Evolutionary conservation across 176 grass and related monocot genomes (phyloP).

Genomic region (Rhynchospora pubera): DNA sequence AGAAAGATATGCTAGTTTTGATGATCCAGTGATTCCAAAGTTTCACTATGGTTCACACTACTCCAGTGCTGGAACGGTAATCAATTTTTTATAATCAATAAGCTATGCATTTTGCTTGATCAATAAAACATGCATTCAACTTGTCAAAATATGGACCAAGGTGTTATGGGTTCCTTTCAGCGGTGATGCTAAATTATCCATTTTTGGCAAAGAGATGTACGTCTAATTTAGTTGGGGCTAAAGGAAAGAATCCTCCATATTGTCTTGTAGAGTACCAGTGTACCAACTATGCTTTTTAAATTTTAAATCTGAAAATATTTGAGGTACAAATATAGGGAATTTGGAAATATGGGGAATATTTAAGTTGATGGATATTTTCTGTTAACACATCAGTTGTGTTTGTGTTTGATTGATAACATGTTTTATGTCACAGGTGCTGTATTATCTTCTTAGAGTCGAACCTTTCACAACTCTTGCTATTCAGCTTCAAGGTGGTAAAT

Average conservation of each 20-base stretch:
- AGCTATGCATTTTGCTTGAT: conserved; percentile 15
- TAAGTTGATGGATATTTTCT: background rate
- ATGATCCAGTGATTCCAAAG: conserved; percentile 85
- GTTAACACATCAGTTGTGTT: background rate
- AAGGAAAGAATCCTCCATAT: background rate
- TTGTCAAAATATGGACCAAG: background rate
- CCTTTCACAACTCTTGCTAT: conserved; percentile 95
- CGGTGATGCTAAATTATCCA: background rate
- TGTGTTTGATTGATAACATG: conserved; percentile 18
- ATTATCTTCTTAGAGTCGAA: conserved; percentile 97
- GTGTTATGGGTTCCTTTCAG: background rate
- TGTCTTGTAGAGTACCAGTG: background rate
- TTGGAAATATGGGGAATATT: background rate
- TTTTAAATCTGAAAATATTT: background rate
- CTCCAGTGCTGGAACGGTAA: conserved; percentile 95
- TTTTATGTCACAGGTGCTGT: conserved; percentile 71
- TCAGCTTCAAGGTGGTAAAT: conserved; percentile 97
- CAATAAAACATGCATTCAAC: background rate
- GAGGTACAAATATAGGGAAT: background rate
- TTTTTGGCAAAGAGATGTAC: background rate
- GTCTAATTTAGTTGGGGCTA: background rate
- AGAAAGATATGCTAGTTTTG: conserved; percentile 79
- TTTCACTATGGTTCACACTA: conserved; percentile 96
- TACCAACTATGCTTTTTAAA: background rate
- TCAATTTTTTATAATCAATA: conserved; percentile 6